phyloP scores from a whole-genome alignment of 371 early-diverging fungal genomes.

The Amoeboaphelidium protococcarum region DNA sequence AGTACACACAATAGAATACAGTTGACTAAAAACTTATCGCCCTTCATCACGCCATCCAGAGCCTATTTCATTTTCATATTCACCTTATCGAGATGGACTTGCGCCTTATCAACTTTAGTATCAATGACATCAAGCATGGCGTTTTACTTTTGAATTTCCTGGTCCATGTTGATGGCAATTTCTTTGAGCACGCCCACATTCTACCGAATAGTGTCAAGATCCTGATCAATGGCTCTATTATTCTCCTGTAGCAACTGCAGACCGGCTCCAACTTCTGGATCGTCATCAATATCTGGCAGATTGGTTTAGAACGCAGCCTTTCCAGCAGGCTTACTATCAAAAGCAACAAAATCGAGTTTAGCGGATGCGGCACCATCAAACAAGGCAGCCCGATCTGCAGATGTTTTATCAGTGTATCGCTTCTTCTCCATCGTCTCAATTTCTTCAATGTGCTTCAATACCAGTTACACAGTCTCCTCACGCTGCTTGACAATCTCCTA shows the following conservation, averaged over 20 bases:
- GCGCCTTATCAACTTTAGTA: conserved; percentile 17
- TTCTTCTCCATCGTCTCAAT: conserved; percentile 21
- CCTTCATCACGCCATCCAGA: conserved; percentile 27
- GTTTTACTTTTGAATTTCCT: conserved; percentile 25
- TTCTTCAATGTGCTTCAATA: conserved; percentile 20
- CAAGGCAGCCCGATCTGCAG: conserved; percentile 14
- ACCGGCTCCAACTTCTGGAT: conserved; percentile 26
- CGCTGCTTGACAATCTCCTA: conserved; percentile 6
- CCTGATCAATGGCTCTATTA: conserved; percentile 20
- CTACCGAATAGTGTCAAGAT: conserved; percentile 17
- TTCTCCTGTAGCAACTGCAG: conserved; percentile 16
- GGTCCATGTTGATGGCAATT: conserved; percentile 21
- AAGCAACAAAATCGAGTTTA: background rate
- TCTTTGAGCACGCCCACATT: conserved; percentile 19
- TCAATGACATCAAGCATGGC: conserved; percentile 18
- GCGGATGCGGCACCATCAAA: conserved; percentile 9
- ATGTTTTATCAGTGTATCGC: conserved; percentile 13
- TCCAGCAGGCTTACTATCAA: conserved; percentile 1
- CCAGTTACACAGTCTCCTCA: conserved; percentile 17
- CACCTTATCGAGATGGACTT: conserved; percentile 22
- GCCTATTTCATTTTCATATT: conserved; percentile 21
- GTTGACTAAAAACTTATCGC: conserved; percentile 25
- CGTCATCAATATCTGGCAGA: conserved; percentile 4
- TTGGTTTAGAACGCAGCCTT: background rate
- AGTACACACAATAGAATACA: conserved; percentile 23